phyloP scores from a whole-genome alignment of 2,329 filamentous ascomycete genomes.

The Nothophoma quercina region DNA sequence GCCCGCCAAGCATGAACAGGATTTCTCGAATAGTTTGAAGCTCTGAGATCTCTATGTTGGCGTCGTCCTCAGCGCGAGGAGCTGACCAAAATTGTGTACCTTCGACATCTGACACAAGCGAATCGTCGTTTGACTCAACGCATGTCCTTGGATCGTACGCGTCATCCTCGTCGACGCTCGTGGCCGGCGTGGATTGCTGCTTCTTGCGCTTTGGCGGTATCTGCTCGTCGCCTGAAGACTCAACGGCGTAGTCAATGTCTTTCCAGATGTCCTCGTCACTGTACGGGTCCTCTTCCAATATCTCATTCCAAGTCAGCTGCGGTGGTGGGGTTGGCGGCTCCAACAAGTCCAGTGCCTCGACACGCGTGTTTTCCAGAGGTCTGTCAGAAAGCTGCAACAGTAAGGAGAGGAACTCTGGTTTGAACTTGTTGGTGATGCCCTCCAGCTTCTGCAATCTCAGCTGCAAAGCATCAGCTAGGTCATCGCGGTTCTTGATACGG shows the following conservation, averaged over 20 bases:
- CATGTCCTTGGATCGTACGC: constrained; percentile 43
- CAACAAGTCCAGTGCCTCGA: constrained; percentile 68
- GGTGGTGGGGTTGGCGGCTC: constrained; percentile 57
- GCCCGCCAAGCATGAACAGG: constrained; percentile 83
- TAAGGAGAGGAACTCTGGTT: constrained; percentile 80
- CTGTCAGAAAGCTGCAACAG: constrained; percentile 82
- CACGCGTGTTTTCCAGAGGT: constrained; percentile 73
- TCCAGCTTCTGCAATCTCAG: constrained; percentile 67
- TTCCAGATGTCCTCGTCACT: constrained; percentile 74
- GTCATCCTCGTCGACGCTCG: constrained; percentile 50
- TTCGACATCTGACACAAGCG: constrained; percentile 49
- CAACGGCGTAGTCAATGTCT: constrained; percentile 69
- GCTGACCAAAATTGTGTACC: constrained; percentile 59
- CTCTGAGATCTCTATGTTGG: constrained; percentile 65
- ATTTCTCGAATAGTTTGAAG: constrained; percentile 77
- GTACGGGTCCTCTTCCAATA: constrained; percentile 78
- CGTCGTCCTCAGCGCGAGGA: constrained; percentile 13
- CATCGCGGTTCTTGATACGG: constrained; percentile 78
- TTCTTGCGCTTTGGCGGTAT: constrained; percentile 38
- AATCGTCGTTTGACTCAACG: constrained; percentile 38
- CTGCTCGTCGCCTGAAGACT: constrained; percentile 70
- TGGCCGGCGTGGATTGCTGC: constrained; percentile 38
- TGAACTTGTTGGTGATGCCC: constrained; percentile 66
- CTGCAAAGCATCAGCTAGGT: constrained; percentile 74
- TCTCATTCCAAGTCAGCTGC: constrained; percentile 77